These are phyloP conservation scores for Allantophomopsis lycopodina DNA, from an alignment of 2,329 filamentous ascomycete species.

Conservation along the genomic window DNA sequence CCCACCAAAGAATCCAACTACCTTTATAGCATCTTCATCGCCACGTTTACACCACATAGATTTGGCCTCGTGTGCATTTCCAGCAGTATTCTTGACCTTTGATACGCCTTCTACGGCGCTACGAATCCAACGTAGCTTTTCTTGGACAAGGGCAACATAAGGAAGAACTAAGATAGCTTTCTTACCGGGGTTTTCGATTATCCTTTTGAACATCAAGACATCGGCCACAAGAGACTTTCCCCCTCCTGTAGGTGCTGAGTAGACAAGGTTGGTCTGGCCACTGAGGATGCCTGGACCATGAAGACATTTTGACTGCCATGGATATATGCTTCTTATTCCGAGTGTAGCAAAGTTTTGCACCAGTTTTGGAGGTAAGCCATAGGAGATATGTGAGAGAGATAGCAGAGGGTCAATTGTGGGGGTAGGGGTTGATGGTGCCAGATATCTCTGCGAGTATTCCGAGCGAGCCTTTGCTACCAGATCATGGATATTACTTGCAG, in stretches of 20 bases:
- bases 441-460: slow-evolving; percentile 38
- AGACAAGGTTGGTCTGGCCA: slow-evolving; percentile 60
- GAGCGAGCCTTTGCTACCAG: no score
- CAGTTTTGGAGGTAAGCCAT: slow-evolving; percentile 44
- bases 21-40: slow-evolving; percentile 43
- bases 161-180: slow-evolving; percentile 64
- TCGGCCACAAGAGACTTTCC: slow-evolving; percentile 65
- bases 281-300: slow-evolving; percentile 50
- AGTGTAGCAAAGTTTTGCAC: slow-evolving; percentile 50
- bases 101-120: slow-evolving; percentile 46
- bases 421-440: slow-evolving; percentile 37
- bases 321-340: slow-evolving; percentile 63
- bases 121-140: slow-evolving; percentile 64
- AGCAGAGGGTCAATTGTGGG: slow-evolving; percentile 38
- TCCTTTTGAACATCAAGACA: slow-evolving; percentile 58
- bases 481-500: no score
- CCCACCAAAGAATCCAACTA: slow-evolving; percentile 64
- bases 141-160: slow-evolving; percentile 68
- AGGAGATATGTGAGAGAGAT: slow-evolving; percentile 46
- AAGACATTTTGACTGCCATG: slow-evolving; percentile 67
- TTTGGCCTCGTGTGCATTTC: slow-evolving; percentile 8
- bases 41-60: slow-evolving; percentile 38
- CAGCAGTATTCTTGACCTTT: slow-evolving; percentile 11
- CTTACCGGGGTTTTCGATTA: slow-evolving; percentile 46
- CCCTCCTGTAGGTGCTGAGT: slow-evolving; percentile 65